Percentiles rank a stretch among this genome's conserved stretches.
Evolutionary conservation across 768 basidiomycete species (phyloP).

Genomic region (Galerina sulciceps): DNA sequence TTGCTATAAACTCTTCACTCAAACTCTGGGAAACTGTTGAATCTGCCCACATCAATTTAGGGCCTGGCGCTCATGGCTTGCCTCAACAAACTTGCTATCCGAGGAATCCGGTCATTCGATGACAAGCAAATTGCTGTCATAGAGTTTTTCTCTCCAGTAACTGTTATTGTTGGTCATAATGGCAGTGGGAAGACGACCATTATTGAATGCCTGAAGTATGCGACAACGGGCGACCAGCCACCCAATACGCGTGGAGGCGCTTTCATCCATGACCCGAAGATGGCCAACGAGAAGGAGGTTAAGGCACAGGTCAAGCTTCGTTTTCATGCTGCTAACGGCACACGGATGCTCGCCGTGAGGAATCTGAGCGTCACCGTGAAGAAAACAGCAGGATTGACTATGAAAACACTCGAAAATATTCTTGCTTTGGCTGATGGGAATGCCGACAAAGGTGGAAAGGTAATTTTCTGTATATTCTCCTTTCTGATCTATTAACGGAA

Average conservation of each 20-base stretch:
- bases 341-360: slow-evolving; percentile 86
- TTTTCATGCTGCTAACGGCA: slow-evolving; percentile 89
- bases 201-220: slow-evolving; percentile 99
- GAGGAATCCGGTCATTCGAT: slow-evolving; percentile 95
- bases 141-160: slow-evolving; percentile 96
- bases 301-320: slow-evolving; percentile 97
- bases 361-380: slow-evolving; percentile 93
- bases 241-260: slow-evolving; percentile 98
- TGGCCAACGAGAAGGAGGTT: slow-evolving; percentile 99
- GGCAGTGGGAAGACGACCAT: slow-evolving; percentile 99
- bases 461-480: slow-evolving; percentile 35
- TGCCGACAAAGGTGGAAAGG: slow-evolving; percentile 76
- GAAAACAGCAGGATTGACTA: slow-evolving; percentile 85
- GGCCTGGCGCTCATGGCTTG: slow-evolving; percentile 58
- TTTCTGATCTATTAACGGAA: not conserved
- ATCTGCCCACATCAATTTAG: not conserved
- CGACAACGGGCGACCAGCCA: slow-evolving; percentile 97
- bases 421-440: slow-evolving; percentile 73
- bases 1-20: not conserved
- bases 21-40: not conserved
- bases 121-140: slow-evolving; percentile 93
- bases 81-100: slow-evolving; percentile 91
- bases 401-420: slow-evolving; percentile 97
- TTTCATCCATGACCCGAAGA: slow-evolving; percentile 98
- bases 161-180: slow-evolving; percentile 98